Evolutionary conservation across 345 rosid genomes (phyloP), one percentile per base, ranked within the genome.

Genomic region (Arabis hirsuta): DNA sequence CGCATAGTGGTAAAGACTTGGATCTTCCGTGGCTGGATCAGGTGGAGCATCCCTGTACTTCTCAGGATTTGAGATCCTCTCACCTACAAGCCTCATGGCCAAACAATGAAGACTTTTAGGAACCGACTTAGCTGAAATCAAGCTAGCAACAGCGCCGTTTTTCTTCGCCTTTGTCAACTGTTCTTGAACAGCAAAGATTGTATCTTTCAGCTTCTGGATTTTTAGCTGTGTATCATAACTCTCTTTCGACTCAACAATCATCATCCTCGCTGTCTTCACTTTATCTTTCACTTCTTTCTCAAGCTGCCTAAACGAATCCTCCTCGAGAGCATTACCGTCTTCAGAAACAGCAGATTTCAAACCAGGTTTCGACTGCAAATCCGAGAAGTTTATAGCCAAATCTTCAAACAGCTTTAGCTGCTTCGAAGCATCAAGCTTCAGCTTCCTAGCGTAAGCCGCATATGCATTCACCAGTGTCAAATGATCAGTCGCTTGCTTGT

Each of bases 211-310:
- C 85, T 92, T 92, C 85, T 92, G 98, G 73, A 92, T 90, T 80
- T 92, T 92, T 24, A 92, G 75, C 87, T 92, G 96, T 55, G 88
- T 92, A 68, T 92, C 96, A 7, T 92, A 92, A 57, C 86, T 90
- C 82, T 92, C 98, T 74, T 92, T 92, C 0, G 91, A 24, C 77
- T 92, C 98, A 10, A 71, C 87, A 20, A 92, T 84, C 88, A 90
- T 84, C 80, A 78, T 57, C 44, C 98, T 83, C 0, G 89, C 84
- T 0, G 78, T 66, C 79, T 92, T 92, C 58, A 92, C 95, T 72
- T 80, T 85, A 43, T 92, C 96, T 60, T 92, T 92, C 34, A 92
- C 96, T 81, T 92, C 98, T 81, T 90, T 90, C 88, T 92, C 98
- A 44, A 88, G 85, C 53, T 58, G 87, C 82, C 91, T 84, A 69